Evolutionary conservation across 1,139 yeast species (phyloP), one percentile per base, ranked within the genome.

Genomic region (Diutina sp.): DNA sequence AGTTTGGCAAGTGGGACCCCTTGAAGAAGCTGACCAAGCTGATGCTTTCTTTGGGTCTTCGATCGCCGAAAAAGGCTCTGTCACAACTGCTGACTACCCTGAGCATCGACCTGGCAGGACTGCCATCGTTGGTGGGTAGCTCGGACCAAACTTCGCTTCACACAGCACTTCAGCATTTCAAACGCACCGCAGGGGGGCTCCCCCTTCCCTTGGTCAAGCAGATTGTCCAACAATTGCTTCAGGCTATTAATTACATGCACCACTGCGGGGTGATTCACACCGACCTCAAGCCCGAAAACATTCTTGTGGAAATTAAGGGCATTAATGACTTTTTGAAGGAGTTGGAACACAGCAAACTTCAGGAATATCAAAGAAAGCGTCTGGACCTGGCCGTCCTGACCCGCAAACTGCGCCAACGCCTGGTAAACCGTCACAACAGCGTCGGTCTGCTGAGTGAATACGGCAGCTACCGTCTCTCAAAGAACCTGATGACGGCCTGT

Each of bases 121-220:
- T 32, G 44, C 41, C 32, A 29, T 12, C 45, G 25, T 38, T 18
- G 29, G 44, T 32, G 41, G 44, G 25, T n/a, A 30, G 41, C 44
- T n/a, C 16, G 11, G 44, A 30, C n/a, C 21, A 16, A 11, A 32
- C 29, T 7, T 29, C 38, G 38, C 21, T 47, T 11, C 44, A 32
- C 21, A 18, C 28, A 18, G 28, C 45, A 18, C 21, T 50, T 4
- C n/a, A 16, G 14, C 41, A 50, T 16, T 50, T 50, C 32, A 50
- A 30, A 6, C 59, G 57, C 25, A 51, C 58, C 32, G 55, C 56
- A 66, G 79, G 85, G 59, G 95, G 95, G 1, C 77, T 89, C 29
- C 96, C 96, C 0, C 67, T 83, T 12, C 79, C 78, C 54, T 77
- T 87, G 63, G 95, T 87, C 32, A 86, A 89, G 68, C 95, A 85